Base-by-base conservation (phyloP, 2,329 filamentous ascomycete species). In the Teratosphaeria epicoccoides region DNA sequence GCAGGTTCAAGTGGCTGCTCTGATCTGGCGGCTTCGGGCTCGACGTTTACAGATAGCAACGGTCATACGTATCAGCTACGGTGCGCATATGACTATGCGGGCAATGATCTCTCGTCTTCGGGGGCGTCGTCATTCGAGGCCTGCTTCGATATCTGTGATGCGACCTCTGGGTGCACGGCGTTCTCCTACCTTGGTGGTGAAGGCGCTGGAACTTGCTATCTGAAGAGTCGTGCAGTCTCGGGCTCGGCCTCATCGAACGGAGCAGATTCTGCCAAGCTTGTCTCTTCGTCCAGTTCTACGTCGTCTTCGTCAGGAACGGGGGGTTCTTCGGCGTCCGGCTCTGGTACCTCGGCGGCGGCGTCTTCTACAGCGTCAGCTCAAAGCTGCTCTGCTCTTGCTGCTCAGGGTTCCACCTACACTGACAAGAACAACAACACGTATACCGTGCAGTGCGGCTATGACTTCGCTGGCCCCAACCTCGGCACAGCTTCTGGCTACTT, bases 91-190 rank as follows among this genome's bases (percentile, higher is more conserved):
- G 52, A 54, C 33, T 54, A 54, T 24, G 6, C 7, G n/a, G 52
- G 49, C 4, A 40, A 46, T 22, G 47, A 54, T 24, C 11, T 51
- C 1, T 33, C 29, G 7, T 11, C 24, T 1, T n/a, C 4, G 17
- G 23, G 20, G 14, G n/a, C 25, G 11, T 24, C 24, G 40, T 29
- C 14, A 11, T 53, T 51, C 22, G 23, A 24, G 9, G 53, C 24
- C 24, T 55, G 53, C 52, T 55, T 54, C 47, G 43, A 11, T 10
- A 12, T 44, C 12, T 59, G 57, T 22, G 54, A 57, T 49, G 29
- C 45, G 14, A 53, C 44, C 14, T 24, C 49, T 12, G 46, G 49
- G 10, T 59, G 57, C 33, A 49, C 50, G 25, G 57, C 49, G 4
- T 59, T 58, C 26, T 24, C 54, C n/a, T 58, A 49, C 43, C 45